A percentile compares a stretch with the other conserved stretches of the same genome.
Evolutionary conservation across 345 rosid species (phyloP).

Genomic region (Rhodamnia argentea): DNA sequence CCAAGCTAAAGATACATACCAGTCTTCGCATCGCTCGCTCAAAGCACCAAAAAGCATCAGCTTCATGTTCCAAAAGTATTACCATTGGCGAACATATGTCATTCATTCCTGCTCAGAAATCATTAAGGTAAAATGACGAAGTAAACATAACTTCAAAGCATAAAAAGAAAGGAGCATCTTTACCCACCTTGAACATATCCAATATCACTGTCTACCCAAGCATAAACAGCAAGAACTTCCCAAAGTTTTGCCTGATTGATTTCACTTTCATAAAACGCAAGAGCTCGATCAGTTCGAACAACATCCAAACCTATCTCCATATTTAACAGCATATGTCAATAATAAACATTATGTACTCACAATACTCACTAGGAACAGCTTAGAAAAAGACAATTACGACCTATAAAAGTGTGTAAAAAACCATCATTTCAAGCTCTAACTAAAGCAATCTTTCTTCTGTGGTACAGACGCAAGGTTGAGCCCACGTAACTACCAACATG

Average conservation of each 20-base stretch:
- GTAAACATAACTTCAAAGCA: background rate
- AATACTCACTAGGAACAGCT: background rate
- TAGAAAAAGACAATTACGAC: background rate
- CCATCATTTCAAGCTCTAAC: background rate
- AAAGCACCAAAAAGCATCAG: constrained; percentile 97
- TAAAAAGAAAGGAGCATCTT: background rate
- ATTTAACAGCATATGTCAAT: background rate
- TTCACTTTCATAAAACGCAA: constrained; percentile 65
- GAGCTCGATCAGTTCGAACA: constrained; percentile 77
- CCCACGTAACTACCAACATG: background rate
- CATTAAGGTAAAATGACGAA: background rate
- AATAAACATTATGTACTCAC: background rate
- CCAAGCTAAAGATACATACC: constrained; percentile 22
- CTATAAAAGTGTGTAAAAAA: background rate
- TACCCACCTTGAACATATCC: constrained; percentile 79
- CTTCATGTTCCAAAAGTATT: constrained; percentile 84
- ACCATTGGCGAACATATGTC: constrained; percentile 94
- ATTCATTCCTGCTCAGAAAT: constrained; percentile 68
- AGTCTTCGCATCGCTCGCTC: constrained; percentile 76
- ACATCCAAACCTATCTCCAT: constrained; percentile 79
- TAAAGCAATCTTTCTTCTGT: background rate
- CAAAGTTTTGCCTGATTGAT: constrained; percentile 71
- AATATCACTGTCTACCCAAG: constrained; percentile 85
- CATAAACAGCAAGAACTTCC: constrained; percentile 77
- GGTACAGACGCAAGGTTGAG: background rate